Evolutionary conservation across 345 rosid species (phyloP), one percentile per base, ranked within the genome.

Genomic region (Arabidopsis thaliana): DNA sequence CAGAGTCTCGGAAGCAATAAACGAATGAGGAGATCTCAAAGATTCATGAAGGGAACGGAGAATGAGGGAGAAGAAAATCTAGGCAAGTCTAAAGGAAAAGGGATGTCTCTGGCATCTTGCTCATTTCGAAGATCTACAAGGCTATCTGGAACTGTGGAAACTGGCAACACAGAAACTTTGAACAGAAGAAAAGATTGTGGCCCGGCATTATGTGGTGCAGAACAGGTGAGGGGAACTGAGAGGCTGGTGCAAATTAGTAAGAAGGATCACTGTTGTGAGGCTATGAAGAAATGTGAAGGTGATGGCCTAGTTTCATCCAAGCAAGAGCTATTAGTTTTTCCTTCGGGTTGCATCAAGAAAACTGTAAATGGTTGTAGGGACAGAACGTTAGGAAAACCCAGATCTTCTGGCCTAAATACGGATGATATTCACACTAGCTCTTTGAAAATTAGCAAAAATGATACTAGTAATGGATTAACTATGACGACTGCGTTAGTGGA

Each of bases 1-100:
- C 69, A 68, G 30, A 44, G 38, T 60, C 33, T 61, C 22, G 48
- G 67, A 41, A 60, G 64, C 20, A 57, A 59, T 41, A 61, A 55
- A 66, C 59, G 23, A 4, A 51, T n/a, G 41, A 83, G 81, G 77
- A 79, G 61, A 70, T 83, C 86, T 64, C 79, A 82, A 13, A 78
- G 82, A 24, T 77, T 75, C 55, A 38, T 38, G 6, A 65, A n/a
- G 59, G 83, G 40, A 64, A 42, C 71, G 22, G 80, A 65, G 63
- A 61, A 60, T 67, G 64, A 23, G 63, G 55, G 45, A 46, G 67
- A 42, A 24, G 78, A 61, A 20, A 53, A 46, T 72, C 30, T 59
- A 20, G 75, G 59, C 41, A 73, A 38, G 50, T 30, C 41, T 67
- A 49, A 63, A 50, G 57, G 30, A 28, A 42, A 24, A 36, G 64